These are phyloP conservation scores for Musa acuminata DNA, from an alignment of 176 grass and related monocot genomes.

Conservation along the genomic window DNA sequence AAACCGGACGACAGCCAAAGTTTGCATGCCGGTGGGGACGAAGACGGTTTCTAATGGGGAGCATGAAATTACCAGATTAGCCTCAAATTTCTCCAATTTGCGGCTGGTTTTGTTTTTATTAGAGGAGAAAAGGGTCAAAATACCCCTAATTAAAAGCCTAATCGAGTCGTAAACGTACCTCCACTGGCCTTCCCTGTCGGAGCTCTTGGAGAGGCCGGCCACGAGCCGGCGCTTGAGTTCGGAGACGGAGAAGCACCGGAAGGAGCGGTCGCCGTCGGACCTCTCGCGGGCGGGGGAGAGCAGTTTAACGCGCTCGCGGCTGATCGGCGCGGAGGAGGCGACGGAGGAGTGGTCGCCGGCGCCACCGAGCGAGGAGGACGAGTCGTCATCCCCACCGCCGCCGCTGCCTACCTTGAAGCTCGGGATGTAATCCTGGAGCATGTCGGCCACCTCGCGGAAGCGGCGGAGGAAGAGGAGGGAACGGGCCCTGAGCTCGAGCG, in stretches of 20 bases:
- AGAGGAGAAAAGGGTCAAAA: neutral
- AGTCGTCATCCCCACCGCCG: neutral
- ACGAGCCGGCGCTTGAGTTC: slow-evolving; percentile 78
- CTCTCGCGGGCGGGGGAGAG: slow-evolving; percentile 65
- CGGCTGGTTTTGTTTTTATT: neutral
- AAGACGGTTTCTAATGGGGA: neutral
- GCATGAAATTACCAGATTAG: neutral
- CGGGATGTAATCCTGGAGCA: slow-evolving; percentile 92
- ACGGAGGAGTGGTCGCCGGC: slow-evolving; percentile 38
- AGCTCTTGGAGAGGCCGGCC: slow-evolving; percentile 60
- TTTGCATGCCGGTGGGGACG: neutral
- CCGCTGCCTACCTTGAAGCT: slow-evolving; percentile 57
- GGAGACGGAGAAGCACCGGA: slow-evolving; percentile 79
- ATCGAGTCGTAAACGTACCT: slow-evolving; percentile 25
- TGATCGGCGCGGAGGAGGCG: slow-evolving; percentile 18
- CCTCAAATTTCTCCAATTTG: neutral
- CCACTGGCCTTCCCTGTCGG: slow-evolving; percentile 68
- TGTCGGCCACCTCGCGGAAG: slow-evolving; percentile 79
- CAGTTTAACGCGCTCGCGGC: slow-evolving; percentile 46
- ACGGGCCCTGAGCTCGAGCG: slow-evolving; percentile 73
- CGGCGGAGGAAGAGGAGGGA: slow-evolving; percentile 67
- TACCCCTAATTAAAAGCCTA: no score
- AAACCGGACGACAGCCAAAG: neutral
- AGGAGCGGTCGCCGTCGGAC: slow-evolving; percentile 41
- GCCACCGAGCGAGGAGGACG: slow-evolving; percentile 5